Conservation (phyloP, 441 rosid genomes). For the Populus trichocarpa region DNA sequence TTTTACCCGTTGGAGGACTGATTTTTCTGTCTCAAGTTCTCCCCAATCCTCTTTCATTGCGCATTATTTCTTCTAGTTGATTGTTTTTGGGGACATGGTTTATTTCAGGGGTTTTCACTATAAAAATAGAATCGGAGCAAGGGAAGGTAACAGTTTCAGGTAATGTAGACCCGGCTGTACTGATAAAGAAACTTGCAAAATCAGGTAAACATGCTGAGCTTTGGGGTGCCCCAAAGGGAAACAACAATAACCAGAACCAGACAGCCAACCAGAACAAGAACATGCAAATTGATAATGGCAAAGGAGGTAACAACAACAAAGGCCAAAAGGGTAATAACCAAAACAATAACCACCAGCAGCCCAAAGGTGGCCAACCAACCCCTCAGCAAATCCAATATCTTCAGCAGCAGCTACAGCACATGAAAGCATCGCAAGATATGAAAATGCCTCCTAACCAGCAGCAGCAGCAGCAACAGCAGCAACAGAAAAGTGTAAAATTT, state of each 20-base stretch:
- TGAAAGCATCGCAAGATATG: conserved; percentile 56
- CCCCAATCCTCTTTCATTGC: not conserved
- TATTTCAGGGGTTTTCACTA: conserved; percentile 66
- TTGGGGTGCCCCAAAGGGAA: conserved; percentile 60
- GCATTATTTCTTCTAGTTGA: conserved; percentile 6
- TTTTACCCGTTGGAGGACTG: not conserved
- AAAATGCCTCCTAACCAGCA: conserved; percentile 36
- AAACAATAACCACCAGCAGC: conserved; percentile 20
- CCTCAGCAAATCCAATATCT: conserved; percentile 32
- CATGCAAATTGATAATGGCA: conserved; percentile 63
- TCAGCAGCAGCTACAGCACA: conserved; percentile 57
- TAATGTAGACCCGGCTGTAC: conserved; percentile 57
- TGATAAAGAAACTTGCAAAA: conserved; percentile 80
- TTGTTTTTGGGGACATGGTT: not conserved
- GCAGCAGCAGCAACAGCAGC: conserved; percentile 42
- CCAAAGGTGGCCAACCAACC: conserved; percentile 48
- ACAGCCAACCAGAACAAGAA: conserved; percentile 58
- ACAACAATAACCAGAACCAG: conserved; percentile 39
- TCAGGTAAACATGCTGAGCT: conserved; percentile 94
- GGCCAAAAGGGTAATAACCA: conserved; percentile 24
- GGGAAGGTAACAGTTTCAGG: conserved; percentile 89
- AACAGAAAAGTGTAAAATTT: conserved; percentile 58
- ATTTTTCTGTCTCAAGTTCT: not conserved
- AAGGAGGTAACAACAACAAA: conserved; percentile 39
- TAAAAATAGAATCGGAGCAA: conserved; percentile 71